Evolutionary conservation across 1,139 yeast genomes (phyloP).

Genomic region (Taphrina communis): DNA sequence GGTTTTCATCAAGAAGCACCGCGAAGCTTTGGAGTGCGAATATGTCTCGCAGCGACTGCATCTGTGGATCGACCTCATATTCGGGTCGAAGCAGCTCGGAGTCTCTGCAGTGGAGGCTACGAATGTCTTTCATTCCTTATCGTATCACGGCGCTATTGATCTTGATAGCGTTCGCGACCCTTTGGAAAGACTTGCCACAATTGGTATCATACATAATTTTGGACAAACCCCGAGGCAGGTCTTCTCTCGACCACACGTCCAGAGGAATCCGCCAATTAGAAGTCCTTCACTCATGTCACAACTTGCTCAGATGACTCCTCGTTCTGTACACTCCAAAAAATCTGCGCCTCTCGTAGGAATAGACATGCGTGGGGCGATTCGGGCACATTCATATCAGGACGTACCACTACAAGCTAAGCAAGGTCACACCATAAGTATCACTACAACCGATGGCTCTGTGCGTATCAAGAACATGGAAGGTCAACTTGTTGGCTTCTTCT

Average conservation of each 20-base stretch:
- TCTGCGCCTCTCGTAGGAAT: conserved; percentile 6
- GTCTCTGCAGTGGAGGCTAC: conserved; percentile 65
- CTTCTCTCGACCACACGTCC: conserved; percentile 68
- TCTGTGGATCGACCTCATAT: conserved; percentile 80
- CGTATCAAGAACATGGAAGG: conserved; percentile 11
- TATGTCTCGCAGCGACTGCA: conserved; percentile 76
- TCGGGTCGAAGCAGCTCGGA: conserved; percentile 81
- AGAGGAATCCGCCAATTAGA: conserved; percentile 52
- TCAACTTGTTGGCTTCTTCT: conserved; percentile 45
- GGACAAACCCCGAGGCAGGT: conserved; percentile 85
- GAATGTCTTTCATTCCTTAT: conserved; percentile 79
- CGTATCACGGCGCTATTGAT: conserved; percentile 82
- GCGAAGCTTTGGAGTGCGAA: conserved; percentile 81
- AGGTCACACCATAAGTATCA: background rate
- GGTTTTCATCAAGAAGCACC: conserved; percentile 70
- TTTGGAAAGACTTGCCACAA: conserved; percentile 71
- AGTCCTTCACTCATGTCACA: background rate
- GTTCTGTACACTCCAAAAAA: background rate
- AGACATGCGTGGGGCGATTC: background rate
- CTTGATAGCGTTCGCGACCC: conserved; percentile 74
- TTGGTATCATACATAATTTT: conserved; percentile 84
- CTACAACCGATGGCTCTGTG: conserved; percentile 19
- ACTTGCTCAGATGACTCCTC: background rate
- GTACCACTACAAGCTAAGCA: conserved; percentile 7
- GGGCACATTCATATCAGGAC: conserved; percentile 7